phyloP scores from a whole-genome alignment of 1,139 yeast species.

The Suhomyces kunorum region DNA sequence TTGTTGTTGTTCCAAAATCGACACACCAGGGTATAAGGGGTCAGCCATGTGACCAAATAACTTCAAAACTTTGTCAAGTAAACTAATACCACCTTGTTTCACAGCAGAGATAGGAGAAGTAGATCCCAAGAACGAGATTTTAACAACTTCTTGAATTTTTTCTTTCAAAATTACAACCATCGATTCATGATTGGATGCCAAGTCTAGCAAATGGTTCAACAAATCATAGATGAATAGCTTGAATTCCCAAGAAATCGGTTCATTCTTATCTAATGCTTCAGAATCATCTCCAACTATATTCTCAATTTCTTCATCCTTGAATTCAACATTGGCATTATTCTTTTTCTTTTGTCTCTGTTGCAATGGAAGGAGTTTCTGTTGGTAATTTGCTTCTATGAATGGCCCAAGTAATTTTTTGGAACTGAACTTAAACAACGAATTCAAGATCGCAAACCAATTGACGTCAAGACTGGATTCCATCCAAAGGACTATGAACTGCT shows the following conservation, averaged over 20 bases:
- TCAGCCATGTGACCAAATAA: conserved; percentile 62
- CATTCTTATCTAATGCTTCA: conserved; percentile 45
- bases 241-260: conserved; percentile 72
- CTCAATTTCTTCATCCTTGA: conserved; percentile 49
- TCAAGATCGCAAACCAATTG: conserved; percentile 45
- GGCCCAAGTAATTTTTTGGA: conserved; percentile 42
- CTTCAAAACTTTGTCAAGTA: conserved; percentile 49
- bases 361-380: conserved; percentile 45
- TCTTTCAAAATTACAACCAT: conserved; percentile 47
- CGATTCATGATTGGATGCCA: conserved; percentile 42
- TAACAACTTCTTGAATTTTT: conserved; percentile 69
- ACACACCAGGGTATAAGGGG: conserved; percentile 69
- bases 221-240: conserved; percentile 61
- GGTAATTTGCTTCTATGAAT: conserved; percentile 41
- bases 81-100: conserved; percentile 63
- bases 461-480: conserved; percentile 39
- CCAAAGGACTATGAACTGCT: conserved; percentile 41
- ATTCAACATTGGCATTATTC: conserved; percentile 34
- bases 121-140: conserved; percentile 81
- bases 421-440: conserved; percentile 39
- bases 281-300: conserved; percentile 40
- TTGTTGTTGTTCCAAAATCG: conserved; percentile 86
- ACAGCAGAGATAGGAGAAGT: conserved; percentile 67
- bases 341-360: conserved; percentile 45
- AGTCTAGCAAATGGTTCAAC: conserved; percentile 50